Base-by-base conservation (phyloP, 108 stramenopile genomes). In the Craspedostauros australis region DNA sequence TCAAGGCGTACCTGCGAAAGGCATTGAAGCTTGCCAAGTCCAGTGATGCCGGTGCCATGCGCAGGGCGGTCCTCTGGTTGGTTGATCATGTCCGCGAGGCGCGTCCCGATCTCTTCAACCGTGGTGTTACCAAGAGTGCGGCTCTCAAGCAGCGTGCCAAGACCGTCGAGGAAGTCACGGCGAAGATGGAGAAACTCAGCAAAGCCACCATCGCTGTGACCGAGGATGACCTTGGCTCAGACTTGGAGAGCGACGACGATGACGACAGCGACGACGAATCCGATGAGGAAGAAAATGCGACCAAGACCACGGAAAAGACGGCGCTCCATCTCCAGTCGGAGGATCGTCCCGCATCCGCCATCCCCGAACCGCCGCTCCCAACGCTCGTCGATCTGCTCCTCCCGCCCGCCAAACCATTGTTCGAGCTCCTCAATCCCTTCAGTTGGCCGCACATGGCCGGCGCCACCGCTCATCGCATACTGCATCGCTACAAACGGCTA, bases 401-500 rank as follows among this genome's bases (percentile, higher is more conserved):
- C 6, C 90, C 90, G 16, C 86, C 86, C n/a, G 64, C 51, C 0
- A 91, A 91, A 47, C 90, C 90, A 44, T 5, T 32, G 5, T 57
- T 74, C 5, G 79, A 84, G 39, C 60, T 84, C 26, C 50, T 91
- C 5, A 70, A 65, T 50, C 61, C 84, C 1, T 59, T 82, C 30
- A 70, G 80, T 33, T 91, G 90, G 90, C 75, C 84, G 14, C 67
- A 77, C 24, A 33, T 91, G 16, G 73, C 73, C 30, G 90, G 84
- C 18, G 90, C 86, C 15, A 62, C 86, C n/a, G 75, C 54, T 20
- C 68, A 58, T 18, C 57, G 90, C 40, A 66, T 88, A 21, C 54
- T 86, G 18, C 90, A 91, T 51, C 73, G 86, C 40, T 87, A 79
- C 65, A 91, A 85, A 48, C 64, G 82, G 14, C 32, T 83, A 48